Conservation (phyloP, 768 basidiomycete genomes). For the Mycena pura region DNA sequence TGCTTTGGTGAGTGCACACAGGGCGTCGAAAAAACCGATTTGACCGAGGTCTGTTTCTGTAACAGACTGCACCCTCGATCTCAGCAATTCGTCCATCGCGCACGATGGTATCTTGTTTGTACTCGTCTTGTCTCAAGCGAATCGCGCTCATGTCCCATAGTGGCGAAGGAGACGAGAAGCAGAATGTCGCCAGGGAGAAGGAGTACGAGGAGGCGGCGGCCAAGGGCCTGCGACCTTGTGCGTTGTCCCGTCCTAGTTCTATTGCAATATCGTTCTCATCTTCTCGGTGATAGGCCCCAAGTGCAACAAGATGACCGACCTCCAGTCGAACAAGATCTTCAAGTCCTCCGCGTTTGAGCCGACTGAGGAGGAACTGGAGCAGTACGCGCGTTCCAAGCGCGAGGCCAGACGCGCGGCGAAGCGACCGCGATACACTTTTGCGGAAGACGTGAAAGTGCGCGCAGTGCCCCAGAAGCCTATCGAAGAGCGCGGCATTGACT, state of each 20-base stretch:
- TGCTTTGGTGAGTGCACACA: constrained; percentile 59
- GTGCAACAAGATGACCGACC: constrained; percentile 72
- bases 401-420: constrained; percentile 39
- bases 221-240: constrained; percentile 67
- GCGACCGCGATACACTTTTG: constrained; percentile 23
- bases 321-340: constrained; percentile 60
- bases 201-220: constrained; percentile 61
- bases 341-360: constrained; percentile 73
- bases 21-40: no score
- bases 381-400: constrained; percentile 45
- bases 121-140: neutral
- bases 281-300: constrained; percentile 55
- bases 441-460: constrained; percentile 31
- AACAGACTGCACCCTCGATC: constrained; percentile 62
- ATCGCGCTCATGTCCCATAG: constrained; percentile 35
- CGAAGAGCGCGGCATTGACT: constrained; percentile 43
- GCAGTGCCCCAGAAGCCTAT: constrained; percentile 35
- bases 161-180: constrained; percentile 60
- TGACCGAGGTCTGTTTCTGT: neutral
- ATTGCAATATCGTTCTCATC: neutral
- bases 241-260: constrained; percentile 25
- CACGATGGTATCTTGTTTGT: constrained; percentile 69
- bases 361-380: constrained; percentile 58
- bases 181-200: constrained; percentile 61
- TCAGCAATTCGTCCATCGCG: constrained; percentile 56